Conservation (phyloP, 1,139 yeast genomes). For the Yamadazyma aaseri region DNA sequence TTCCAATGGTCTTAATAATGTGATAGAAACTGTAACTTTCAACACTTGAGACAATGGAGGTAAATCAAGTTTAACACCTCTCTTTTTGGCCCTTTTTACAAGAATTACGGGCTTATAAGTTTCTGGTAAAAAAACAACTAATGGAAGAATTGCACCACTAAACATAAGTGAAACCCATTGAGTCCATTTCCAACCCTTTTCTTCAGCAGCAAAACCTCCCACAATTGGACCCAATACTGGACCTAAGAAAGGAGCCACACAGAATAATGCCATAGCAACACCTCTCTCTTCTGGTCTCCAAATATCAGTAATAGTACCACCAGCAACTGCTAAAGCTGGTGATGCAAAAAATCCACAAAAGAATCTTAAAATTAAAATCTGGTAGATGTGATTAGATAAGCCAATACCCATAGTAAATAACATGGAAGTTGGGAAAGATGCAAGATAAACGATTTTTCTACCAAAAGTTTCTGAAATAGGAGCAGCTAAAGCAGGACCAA, state of each 20-base stretch:
- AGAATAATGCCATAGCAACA: constrained; percentile 67
- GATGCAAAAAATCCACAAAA: constrained; percentile 79
- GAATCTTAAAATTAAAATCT: constrained; percentile 68
- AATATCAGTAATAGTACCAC: constrained; percentile 79
- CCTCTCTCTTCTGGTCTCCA: constrained; percentile 59
- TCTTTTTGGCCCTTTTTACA: constrained; percentile 53
- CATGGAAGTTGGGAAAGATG: constrained; percentile 66
- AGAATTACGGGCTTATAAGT: constrained; percentile 66
- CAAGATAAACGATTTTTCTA: constrained; percentile 59
- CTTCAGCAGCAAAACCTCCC: constrained; percentile 74
- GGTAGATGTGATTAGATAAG: constrained; percentile 53
- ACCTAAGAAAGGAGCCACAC: constrained; percentile 72
- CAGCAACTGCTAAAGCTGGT: constrained; percentile 85
- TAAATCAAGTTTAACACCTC: constrained; percentile 50
- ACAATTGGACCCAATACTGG: constrained; percentile 82
- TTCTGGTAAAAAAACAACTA: constrained; percentile 61
- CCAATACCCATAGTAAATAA: constrained; percentile 78
- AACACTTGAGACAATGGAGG: constrained; percentile 16
- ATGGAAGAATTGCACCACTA: constrained; percentile 63
- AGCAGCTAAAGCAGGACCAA: constrained; percentile 74
- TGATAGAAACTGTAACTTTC: constrained; percentile 22
- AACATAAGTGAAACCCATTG: constrained; percentile 76
- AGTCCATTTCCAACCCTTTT: constrained; percentile 73
- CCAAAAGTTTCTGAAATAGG: constrained; percentile 78
- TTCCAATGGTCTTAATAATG: constrained; percentile 60